Conservation (phyloP, 2,329 filamentous ascomycete species). For the Pyricularia grisea region DNA sequence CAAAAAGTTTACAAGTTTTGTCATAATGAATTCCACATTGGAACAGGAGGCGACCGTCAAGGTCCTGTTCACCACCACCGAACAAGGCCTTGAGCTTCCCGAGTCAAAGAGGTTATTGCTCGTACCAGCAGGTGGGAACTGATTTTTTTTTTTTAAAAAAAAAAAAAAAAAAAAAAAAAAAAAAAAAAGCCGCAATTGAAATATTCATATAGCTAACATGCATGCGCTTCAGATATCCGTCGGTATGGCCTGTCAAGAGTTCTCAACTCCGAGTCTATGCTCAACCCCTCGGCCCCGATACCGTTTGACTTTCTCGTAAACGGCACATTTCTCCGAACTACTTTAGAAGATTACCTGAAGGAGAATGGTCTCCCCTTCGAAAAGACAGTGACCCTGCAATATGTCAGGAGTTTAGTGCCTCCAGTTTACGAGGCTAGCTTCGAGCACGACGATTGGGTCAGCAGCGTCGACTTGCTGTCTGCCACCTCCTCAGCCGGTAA, state of each 20-base stretch:
- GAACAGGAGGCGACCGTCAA: conserved; percentile 44
- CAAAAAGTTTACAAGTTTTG: neutral
- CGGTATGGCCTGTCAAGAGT: conserved; percentile 63
- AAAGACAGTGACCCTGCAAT: conserved; percentile 79
- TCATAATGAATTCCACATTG: conserved; percentile 16
- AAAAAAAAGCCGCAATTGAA: neutral
- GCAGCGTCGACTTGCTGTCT: conserved; percentile 74
- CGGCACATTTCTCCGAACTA: conserved; percentile 81
- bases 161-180: too few species aligned
- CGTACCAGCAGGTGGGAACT: conserved; percentile 45
- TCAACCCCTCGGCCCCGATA: conserved; percentile 56
- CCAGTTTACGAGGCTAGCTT: conserved; percentile 86
- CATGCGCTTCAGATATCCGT: conserved; percentile 46
- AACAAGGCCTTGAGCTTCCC: conserved; percentile 51
- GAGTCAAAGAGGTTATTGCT: conserved; percentile 53
- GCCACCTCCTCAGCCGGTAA: conserved; percentile 48
- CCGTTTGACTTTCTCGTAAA: conserved; percentile 95
- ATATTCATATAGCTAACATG: conserved; percentile 4
- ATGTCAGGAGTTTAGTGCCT: conserved; percentile 83
- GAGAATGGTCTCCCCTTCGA: conserved; percentile 83
- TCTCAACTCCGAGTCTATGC: conserved; percentile 64
- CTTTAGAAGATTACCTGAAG: conserved; percentile 82
- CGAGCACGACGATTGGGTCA: conserved; percentile 97
- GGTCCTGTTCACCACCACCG: conserved; percentile 58
- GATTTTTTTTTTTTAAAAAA: neutral